Evolutionary conservation across 2,329 filamentous ascomycete species (phyloP).

Genomic region (Macrophomina phaseolina): DNA sequence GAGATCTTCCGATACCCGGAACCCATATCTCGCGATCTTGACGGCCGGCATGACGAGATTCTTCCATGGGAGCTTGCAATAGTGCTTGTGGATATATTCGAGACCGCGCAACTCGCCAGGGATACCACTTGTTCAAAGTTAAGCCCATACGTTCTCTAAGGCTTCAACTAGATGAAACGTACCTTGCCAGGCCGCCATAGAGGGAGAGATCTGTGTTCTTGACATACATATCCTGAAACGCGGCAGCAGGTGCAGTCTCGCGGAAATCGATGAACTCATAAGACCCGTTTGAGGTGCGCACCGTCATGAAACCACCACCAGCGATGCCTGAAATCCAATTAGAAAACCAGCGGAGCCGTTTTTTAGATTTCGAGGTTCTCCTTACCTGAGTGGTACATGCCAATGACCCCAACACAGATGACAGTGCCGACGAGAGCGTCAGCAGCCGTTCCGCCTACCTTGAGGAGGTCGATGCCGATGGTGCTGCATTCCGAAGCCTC

Average conservation of each 20-base stretch:
- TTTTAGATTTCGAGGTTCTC: too few species aligned
- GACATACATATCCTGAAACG: slow-evolving; percentile 83
- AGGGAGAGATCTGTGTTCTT: slow-evolving; percentile 71
- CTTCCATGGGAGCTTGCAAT: slow-evolving; percentile 64
- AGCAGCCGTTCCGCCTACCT: slow-evolving; percentile 58
- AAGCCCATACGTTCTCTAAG: not conserved
- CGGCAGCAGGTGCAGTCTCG: slow-evolving; percentile 83
- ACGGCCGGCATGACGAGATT: slow-evolving; percentile 76
- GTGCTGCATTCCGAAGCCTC: slow-evolving; percentile 52
- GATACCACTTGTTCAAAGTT: slow-evolving; percentile 57
- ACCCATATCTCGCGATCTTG: slow-evolving; percentile 62
- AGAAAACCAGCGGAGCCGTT: not conserved
- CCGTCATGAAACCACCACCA: slow-evolving; percentile 88
- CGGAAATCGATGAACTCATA: slow-evolving; percentile 91
- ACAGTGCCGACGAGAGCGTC: slow-evolving; percentile 56
- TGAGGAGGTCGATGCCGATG: slow-evolving; percentile 53
- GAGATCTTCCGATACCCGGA: slow-evolving; percentile 74
- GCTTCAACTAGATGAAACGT: not conserved
- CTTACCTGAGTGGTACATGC: slow-evolving; percentile 52
- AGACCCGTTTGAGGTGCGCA: slow-evolving; percentile 72
- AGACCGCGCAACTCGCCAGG: slow-evolving; percentile 80
- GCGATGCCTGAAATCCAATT: slow-evolving; percentile 68
- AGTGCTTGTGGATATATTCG: slow-evolving; percentile 75
- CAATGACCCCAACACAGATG: slow-evolving; percentile 55
- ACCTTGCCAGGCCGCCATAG: slow-evolving; percentile 67